A percentile compares a stretch with the other conserved stretches of the same genome.
phyloP scores from a whole-genome alignment of 352 stramenopile genomes.

The Phytophthora vignae region DNA sequence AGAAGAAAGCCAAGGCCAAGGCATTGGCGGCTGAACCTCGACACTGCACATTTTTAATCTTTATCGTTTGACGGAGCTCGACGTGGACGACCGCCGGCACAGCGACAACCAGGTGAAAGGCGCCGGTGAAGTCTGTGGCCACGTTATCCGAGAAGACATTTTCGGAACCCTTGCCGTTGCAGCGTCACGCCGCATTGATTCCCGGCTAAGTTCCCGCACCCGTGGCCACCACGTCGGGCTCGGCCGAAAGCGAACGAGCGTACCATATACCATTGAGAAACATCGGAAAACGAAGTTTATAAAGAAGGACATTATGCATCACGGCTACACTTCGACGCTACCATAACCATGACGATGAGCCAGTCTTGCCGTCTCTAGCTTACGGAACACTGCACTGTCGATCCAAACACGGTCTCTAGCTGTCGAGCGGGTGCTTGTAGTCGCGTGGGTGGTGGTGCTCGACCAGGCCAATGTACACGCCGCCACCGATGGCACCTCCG shows the following conservation, averaged over 20 bases:
- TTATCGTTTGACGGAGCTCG: neutral
- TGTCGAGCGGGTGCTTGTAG: slow-evolving; percentile 41
- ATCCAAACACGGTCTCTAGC: slow-evolving; percentile 50
- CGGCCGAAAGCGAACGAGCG: neutral
- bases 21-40: no score
- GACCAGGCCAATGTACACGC: slow-evolving; percentile 41
- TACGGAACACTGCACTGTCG: neutral
- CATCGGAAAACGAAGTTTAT: slow-evolving; percentile 4
- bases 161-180: neutral
- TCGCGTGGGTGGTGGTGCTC: slow-evolving; percentile 50
- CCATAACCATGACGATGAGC: neutral
- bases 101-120: neutral
- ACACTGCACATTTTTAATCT: no score
- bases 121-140: neutral
- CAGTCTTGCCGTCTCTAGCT: neutral
- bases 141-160: neutral
- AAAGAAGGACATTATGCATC: neutral
- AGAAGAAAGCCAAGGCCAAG: no score
- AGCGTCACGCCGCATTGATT: neutral
- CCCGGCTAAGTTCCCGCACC: neutral
- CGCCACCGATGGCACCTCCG: slow-evolving; percentile 39
- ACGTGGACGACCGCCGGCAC: neutral
- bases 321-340: slow-evolving; percentile 3
- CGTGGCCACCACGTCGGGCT: slow-evolving; percentile 3
- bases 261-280: neutral